Percentiles rank a stretch among this genome's conserved stretches.
These are phyloP conservation scores for Cystobasidium pallidum DNA, from an alignment of 1,284 basidiomycete species.

Conservation along the genomic window DNA sequence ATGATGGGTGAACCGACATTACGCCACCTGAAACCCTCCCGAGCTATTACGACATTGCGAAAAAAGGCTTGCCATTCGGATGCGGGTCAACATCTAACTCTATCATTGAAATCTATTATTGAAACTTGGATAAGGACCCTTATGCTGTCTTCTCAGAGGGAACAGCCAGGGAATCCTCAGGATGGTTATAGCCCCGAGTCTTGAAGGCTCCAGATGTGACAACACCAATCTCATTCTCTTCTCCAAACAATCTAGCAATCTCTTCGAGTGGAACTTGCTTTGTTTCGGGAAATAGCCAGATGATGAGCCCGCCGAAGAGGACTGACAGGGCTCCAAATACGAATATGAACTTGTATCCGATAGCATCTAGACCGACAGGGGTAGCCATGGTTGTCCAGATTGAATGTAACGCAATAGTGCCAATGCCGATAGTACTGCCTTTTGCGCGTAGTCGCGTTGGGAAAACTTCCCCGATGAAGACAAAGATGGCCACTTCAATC, in stretches of 20 bases:
- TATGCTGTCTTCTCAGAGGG: too few relatives aligned
- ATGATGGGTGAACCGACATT: too few relatives aligned
- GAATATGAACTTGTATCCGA: conserved; percentile 20
- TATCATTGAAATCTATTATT: too few relatives aligned
- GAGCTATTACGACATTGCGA: too few relatives aligned
- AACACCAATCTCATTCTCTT: conserved; percentile 21
- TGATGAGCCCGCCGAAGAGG: neutral
- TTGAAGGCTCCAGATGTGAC: conserved; percentile 1
- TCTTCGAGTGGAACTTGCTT: conserved; percentile 12
- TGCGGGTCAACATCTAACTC: too few relatives aligned
- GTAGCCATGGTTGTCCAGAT: conserved; percentile 18
- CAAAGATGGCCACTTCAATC: conserved; percentile 8
- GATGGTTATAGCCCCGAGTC: neutral
- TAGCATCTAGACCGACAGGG: neutral
- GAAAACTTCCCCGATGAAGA: conserved; percentile 5
- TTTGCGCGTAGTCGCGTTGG: neutral
- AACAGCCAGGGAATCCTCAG: too few relatives aligned
- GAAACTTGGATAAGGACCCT: too few relatives aligned
- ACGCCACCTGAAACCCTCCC: too few relatives aligned
- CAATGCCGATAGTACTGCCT: conserved; percentile 10
- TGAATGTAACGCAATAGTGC: conserved; percentile 3
- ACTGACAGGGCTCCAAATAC: conserved; percentile 8
- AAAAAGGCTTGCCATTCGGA: too few relatives aligned
- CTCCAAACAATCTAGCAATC: conserved; percentile 16
- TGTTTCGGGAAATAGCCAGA: conserved; percentile 12